Evolutionary conservation across 208 protist genomes (phyloP).

Genomic region (Novymonas esmeraldas): DNA sequence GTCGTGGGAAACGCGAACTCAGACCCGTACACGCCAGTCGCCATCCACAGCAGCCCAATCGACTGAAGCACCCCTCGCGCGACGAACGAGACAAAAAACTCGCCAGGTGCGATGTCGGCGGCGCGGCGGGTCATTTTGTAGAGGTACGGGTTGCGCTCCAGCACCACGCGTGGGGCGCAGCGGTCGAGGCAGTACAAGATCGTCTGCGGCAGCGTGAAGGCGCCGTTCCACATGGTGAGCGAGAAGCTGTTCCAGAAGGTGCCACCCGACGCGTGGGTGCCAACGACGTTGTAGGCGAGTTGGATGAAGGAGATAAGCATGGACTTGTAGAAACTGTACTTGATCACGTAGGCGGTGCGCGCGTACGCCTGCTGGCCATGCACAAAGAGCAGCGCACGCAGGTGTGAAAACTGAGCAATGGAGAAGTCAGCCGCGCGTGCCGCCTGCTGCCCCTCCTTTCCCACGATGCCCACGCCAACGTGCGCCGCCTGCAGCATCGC

Average conservation of each 20-base stretch:
- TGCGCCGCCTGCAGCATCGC: constrained; percentile 95
- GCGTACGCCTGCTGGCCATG: constrained; percentile 95
- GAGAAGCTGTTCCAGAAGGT: constrained; percentile 93
- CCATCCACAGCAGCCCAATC: constrained; percentile 59
- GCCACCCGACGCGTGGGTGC: constrained; percentile 71
- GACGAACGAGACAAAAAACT: constrained; percentile 81
- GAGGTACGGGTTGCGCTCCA: constrained; percentile 70
- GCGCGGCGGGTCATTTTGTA: constrained; percentile 73
- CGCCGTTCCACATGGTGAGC: constrained; percentile 91
- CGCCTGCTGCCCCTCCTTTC: constrained; percentile 95
- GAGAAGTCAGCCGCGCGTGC: constrained; percentile 93
- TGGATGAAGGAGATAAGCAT: constrained; percentile 95
- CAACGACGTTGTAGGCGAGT: constrained; percentile 81
- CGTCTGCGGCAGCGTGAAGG: constrained; percentile 91
- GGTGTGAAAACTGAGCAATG: constrained; percentile 92
- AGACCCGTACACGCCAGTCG: constrained; percentile 38
- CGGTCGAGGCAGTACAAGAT: constrained; percentile 92
- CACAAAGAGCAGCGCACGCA: constrained; percentile 93
- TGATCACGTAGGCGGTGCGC: constrained; percentile 93
- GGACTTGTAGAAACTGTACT: constrained; percentile 98
- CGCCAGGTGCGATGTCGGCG: constrained; percentile 51
- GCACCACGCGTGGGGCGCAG: constrained; percentile 67
- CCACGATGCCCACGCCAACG: constrained; percentile 92
- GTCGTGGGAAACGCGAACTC: constrained; percentile 35
- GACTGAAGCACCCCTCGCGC: constrained; percentile 81